phyloP scores from a whole-genome alignment of 495 filamentous ascomycete species.

The Neurospora sp. region DNA sequence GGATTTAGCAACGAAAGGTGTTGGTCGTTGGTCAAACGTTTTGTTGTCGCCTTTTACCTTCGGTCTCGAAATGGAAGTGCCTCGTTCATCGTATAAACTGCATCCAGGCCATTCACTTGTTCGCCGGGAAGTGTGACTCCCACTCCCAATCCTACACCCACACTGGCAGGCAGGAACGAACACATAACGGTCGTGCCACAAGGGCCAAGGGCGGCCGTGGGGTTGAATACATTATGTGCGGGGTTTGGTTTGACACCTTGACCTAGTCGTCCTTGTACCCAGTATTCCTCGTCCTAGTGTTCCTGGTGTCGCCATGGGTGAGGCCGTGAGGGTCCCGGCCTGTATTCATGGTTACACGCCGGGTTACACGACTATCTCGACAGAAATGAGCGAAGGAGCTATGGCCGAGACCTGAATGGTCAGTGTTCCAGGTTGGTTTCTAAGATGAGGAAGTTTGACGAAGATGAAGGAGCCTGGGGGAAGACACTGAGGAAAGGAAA shows the following conservation, averaged over 20 bases:
- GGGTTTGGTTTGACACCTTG: neutral
- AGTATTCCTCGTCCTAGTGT: neutral
- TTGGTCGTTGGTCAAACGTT: neutral
- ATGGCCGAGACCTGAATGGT: neutral
- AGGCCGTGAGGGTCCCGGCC: neutral
- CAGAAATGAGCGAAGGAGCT: neutral
- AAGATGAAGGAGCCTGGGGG: neutral
- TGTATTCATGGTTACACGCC: neutral
- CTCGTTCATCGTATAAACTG: neutral
- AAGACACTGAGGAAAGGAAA: neutral
- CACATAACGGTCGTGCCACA: neutral
- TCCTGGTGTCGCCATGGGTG: neutral
- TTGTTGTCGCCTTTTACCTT: neutral
- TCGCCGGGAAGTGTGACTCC: neutral
- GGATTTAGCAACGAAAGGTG: neutral
- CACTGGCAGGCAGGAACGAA: neutral
- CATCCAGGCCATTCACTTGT: neutral
- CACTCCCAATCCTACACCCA: neutral
- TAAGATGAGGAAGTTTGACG: neutral
- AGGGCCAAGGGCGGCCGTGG: neutral
- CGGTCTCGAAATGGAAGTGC: neutral
- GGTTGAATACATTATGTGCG: neutral
- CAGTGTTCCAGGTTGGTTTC: neutral
- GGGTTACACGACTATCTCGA: neutral
- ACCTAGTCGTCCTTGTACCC: neutral